Evolutionary conservation across 2,329 filamentous ascomycete species (phyloP), one percentile per base, ranked within the genome.

Genomic region (Phialophora chinensis): DNA sequence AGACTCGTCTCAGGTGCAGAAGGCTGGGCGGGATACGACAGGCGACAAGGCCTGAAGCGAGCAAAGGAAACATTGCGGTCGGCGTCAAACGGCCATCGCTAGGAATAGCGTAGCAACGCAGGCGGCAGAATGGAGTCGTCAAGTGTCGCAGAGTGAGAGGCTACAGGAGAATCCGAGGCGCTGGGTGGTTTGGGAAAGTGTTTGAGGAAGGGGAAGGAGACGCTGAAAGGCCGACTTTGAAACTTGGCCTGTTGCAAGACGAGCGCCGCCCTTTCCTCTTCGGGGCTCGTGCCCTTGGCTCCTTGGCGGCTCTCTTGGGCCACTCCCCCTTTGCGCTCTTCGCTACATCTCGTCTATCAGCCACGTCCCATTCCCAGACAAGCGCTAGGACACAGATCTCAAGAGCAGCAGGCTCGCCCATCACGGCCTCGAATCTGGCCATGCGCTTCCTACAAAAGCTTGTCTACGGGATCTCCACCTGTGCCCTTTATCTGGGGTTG

Each of bases 111-210:
- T 38, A 54, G 57, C 33, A 49, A 33, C 27, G 54, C 49, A 60
- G 57, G 23, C 50, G 57, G 27, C 38, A 47, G 23, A n/a, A 31
- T 25, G 49, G 62, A 60, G 62, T 52, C 33, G 57, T 29, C 42
- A 58, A 61, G 60, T 62, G 68, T 70, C 56, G 66, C 65, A 68
- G 66, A 65, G 57, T 66, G 60, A 62, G 44, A 56, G 65, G 59
- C 42, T 12, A 63, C 25, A 29, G 11, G 56, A 44, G 35, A 31
- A 66, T 66, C 55, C 58, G 63, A 70, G 63, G 62, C 68, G 68
- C 68, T 67, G 66, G 57, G 29, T 64, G 44, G 62, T 67, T 70
- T 70, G 64, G 62, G 31, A 58, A 49, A n/a, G 65, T 68, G 68
- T 68, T 60, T 63, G 58, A 53, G 62, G 63, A 55, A 66, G 52